Base-by-base conservation (phyloP, 2,329 filamentous ascomycete species). In the Talaromyces verruculosus region DNA sequence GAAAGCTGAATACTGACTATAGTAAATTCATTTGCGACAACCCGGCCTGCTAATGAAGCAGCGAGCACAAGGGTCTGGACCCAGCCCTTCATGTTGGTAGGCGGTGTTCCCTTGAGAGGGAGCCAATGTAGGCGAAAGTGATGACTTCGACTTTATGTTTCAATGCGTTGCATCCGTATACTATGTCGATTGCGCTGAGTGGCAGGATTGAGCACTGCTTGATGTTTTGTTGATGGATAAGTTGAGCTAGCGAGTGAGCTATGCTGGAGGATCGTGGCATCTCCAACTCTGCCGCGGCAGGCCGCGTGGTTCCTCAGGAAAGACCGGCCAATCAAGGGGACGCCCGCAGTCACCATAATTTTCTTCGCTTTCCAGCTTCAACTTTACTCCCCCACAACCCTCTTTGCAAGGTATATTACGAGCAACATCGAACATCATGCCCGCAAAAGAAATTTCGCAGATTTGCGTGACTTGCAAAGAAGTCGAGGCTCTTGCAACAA, bases 391-490 rank as follows among this genome's bases (percentile, higher is more conserved):
- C 39, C 30, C 30, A 58, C 19, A 58, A 15, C 22, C 10, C 19
- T 41, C 8, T 35, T 28, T 43, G 55, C 35, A 25, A 59, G 13
- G 10, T 17, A 17, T 10, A 5, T 28, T 22, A 60, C n/a, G 15
- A 60, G 13, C 3, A 25, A 30, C 1, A 11, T 57, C 35, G 30
- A 39, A 5, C 25, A 58, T 6, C 5, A 79, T 78, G 76, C 75
- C 76, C n/a, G 55, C 49, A 7, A 66, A 75, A 64, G 71, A 78
- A 63, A 53, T 76, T 8, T 57, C 61, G 7, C 66, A 73, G 53
- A 75, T 79, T 61, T 91, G 88, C 73, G 79, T 82, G 69, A 83
- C 88, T 69, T 91, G 88, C 75, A 82, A 82, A 55, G 76, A 81
- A 49, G 77, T 77, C 33, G 78, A 83, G 33, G 80, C 84, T 5